Evolutionary conservation across 2,329 filamentous ascomycete genomes (phyloP).

Genomic region (Calonectria fujianensis): DNA sequence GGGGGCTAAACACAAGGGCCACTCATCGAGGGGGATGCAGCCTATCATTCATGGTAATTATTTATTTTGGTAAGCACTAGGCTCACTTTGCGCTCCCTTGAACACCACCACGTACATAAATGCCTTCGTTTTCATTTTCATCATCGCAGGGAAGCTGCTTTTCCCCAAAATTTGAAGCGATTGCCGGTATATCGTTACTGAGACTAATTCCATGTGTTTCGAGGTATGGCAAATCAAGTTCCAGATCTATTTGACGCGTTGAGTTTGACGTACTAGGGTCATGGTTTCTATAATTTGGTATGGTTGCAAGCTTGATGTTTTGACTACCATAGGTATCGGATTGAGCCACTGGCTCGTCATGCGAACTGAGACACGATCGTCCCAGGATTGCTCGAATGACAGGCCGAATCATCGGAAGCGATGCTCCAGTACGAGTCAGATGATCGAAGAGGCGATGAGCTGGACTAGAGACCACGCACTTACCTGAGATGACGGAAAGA

Average conservation of each 20-base stretch:
- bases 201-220: neutral
- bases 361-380: neutral
- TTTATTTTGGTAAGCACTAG: neutral
- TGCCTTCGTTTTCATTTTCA: neutral
- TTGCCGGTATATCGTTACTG: neutral
- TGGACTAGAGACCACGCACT: neutral
- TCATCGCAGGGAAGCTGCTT: neutral
- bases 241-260: neutral
- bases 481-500: constrained; percentile 55
- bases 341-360: neutral
- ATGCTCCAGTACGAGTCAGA: constrained; percentile 40
- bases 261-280: neutral
- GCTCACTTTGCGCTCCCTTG: neutral
- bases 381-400: constrained; percentile 47
- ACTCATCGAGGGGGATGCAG: neutral
- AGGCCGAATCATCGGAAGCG: constrained; percentile 51
- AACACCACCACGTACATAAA: neutral
- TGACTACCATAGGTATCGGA: neutral
- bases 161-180: no score
- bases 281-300: neutral
- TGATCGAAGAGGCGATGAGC: neutral
- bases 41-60: neutral
- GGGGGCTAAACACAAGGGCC: neutral
- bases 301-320: neutral
- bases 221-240: neutral